Evolutionary conservation across 2,329 filamentous ascomycete genomes (phyloP).

Genomic region (Didymellaceae sp.): DNA sequence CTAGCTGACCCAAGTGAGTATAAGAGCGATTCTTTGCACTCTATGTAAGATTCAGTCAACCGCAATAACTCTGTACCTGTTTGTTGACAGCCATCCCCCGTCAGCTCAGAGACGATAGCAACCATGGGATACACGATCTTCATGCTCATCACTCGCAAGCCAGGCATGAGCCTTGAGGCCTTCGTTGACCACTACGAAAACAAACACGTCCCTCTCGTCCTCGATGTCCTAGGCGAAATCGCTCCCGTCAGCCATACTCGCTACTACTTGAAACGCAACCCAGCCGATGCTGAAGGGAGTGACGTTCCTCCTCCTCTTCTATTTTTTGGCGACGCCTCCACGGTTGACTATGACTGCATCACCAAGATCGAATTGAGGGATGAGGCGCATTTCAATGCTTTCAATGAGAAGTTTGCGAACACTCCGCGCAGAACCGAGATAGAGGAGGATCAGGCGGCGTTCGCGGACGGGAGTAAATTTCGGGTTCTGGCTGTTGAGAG

Average conservation of each 20-base stretch:
- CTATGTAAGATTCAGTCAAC: too few species aligned
- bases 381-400: conserved; percentile 26
- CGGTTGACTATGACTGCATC: conserved; percentile 27
- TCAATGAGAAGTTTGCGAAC: conserved; percentile 18
- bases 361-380: conserved; percentile 26
- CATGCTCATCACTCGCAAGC: conserved; percentile 27
- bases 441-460: conserved; percentile 21
- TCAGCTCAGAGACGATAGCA: too few species aligned
- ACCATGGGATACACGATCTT: conserved; percentile 30
- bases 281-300: conserved; percentile 1
- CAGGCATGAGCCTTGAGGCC: conserved; percentile 20
- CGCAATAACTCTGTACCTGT: too few species aligned
- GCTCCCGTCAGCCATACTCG: conserved; percentile 32
- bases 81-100: too few species aligned
- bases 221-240: conserved; percentile 24
- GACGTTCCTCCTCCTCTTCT: conserved; percentile 10
- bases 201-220: conserved; percentile 30
- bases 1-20: too few species aligned
- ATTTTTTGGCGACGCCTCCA: conserved; percentile 13
- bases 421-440: conserved; percentile 14
- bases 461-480: conserved; percentile 21
- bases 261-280: conserved; percentile 28
- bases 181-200: conserved; percentile 37
- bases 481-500: conserved; percentile 24
- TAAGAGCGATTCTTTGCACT: too few species aligned